phyloP scores from a whole-genome alignment of 495 filamentous ascomycete genomes.

The Penicillium angulare region DNA sequence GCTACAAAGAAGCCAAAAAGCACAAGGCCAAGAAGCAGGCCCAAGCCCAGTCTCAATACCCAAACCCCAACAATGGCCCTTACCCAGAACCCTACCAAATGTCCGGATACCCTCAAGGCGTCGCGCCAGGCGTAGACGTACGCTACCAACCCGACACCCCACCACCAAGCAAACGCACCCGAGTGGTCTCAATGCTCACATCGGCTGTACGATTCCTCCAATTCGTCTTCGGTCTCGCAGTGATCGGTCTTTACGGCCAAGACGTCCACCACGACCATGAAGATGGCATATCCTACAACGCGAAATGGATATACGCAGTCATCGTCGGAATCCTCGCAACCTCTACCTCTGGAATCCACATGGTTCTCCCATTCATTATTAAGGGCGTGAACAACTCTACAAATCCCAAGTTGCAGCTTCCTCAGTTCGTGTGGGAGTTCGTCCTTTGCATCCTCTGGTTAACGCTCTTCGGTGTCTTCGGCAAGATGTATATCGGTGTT shows the following conservation, averaged over 20 bases:
- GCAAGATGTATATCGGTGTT: slow-evolving; percentile 70
- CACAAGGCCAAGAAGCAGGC: slow-evolving; percentile 30
- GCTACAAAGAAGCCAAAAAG: slow-evolving; percentile 32
- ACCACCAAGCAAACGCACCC: slow-evolving; percentile 11
- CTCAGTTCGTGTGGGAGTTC: slow-evolving; percentile 65
- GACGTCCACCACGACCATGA: slow-evolving; percentile 63
- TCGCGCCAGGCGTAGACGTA: slow-evolving; percentile 18
- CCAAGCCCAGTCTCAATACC: slow-evolving; percentile 20
- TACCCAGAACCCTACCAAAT: slow-evolving; percentile 16
- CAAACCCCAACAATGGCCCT: slow-evolving; percentile 10
- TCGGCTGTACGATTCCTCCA: slow-evolving; percentile 64
- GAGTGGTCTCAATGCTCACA: slow-evolving; percentile 17
- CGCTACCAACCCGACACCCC: no score
- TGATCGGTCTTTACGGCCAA: slow-evolving; percentile 74
- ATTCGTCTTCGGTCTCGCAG: slow-evolving; percentile 69
- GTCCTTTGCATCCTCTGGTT: slow-evolving; percentile 73
- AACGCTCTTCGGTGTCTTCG: slow-evolving; percentile 79
- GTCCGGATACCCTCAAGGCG: slow-evolving; percentile 20
- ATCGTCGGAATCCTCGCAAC: slow-evolving; percentile 61
- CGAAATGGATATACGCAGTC: slow-evolving; percentile 77
- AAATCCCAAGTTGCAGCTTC: slow-evolving; percentile 19
- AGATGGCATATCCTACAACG: slow-evolving; percentile 47
- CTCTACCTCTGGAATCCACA: slow-evolving; percentile 58
- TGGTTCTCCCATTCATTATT: slow-evolving; percentile 53
- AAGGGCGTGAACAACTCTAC: slow-evolving; percentile 30